Base-by-base conservation (phyloP, 179 eudicot genomes). In the Kewa caespitosa region DNA sequence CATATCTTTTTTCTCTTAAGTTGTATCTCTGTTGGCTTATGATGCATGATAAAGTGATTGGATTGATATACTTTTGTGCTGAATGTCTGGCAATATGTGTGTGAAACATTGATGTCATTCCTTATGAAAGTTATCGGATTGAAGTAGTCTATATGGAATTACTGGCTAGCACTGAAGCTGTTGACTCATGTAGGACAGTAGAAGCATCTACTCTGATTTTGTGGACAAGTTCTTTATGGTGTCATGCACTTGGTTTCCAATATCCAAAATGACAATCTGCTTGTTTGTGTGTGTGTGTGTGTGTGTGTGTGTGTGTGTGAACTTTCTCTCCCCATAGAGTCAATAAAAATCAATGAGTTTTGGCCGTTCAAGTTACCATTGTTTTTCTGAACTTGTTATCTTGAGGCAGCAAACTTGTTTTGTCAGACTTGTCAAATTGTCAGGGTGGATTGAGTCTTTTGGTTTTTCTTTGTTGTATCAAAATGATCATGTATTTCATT, bases 221-320 rank as follows among this genome's bases (percentile, higher is more conserved):
- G 52, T 25, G 28, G 5, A 15, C 48, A 70, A 36, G 20, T 54
- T 34, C 25, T 38, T 7, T 30, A n/a, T 34, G 46, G 11, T 46
- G 10, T 52, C 37, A 50, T 34, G 37, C 9, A 63, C 18, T 50
- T 31, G 46, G 64, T n/a, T 66, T 59, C 67, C 32, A n/a, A 38
- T 38, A 1, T 72, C 38, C 42, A 12, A 12, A 32, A 32, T n/a
- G 33, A 62, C 69, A 74, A 15, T n/a, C 34, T 74, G 77, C 38
- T 43, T 74, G n/a, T n/a, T n/a, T n/a, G n/a, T n/a, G n/a, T n/a
- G n/a, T n/a, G n/a, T n/a, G n/a, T n/a, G n/a, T n/a, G n/a, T n/a
- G n/a, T n/a, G n/a, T n/a, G n/a, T n/a, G n/a, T n/a, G n/a, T n/a
- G n/a, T n/a, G n/a, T 8, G 17, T 22, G 60, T n/a, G 6, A n/a